These are phyloP conservation scores for Chlamydomonas asymmetrica DNA, from an alignment of 139 green algal genomes.

Conservation along the genomic window DNA sequence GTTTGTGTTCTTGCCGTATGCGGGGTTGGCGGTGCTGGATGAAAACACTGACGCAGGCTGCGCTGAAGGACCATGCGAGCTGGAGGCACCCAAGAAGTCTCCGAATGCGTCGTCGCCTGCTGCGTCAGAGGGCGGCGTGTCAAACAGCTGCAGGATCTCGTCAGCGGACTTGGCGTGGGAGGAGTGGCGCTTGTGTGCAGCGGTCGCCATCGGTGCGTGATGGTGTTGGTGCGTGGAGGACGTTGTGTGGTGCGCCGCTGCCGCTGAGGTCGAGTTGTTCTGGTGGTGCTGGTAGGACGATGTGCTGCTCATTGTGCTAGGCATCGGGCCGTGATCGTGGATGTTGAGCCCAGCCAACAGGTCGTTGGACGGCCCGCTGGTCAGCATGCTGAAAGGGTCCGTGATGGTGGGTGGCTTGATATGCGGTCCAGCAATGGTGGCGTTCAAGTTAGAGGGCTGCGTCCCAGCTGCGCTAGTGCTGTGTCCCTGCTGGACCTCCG, in stretches of 20 bases:
- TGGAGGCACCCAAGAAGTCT: conserved; percentile 15
- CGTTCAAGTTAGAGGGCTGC: neutral
- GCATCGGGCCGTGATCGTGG: conserved; percentile 18
- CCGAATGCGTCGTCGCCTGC: conserved; percentile 13
- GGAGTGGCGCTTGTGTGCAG: conserved; percentile 8
- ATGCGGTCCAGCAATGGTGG: neutral
- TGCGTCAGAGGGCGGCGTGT: neutral
- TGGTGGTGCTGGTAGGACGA: conserved; percentile 1
- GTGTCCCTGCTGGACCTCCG: conserved; percentile 4
- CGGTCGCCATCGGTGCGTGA: neutral
- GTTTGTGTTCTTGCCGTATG: no score
- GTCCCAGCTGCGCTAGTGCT: neutral
- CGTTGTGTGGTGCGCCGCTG: neutral
- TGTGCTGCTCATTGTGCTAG: conserved; percentile 14
- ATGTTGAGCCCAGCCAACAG: conserved; percentile 22
- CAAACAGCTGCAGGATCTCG: conserved; percentile 24
- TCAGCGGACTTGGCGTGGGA: conserved; percentile 5
- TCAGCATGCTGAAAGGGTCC: neutral
- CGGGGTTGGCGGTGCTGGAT: no score
- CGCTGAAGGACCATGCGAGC: no score
- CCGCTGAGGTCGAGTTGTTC: neutral
- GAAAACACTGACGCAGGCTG: no score
- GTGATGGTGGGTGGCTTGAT: neutral
- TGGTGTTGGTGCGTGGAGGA: neutral
- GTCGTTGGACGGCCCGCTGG: neutral